Percentiles rank a stretch among this genome's conserved stretches.
These are phyloP conservation scores for Neopestalotiopsis sp. DNA, from an alignment of 2,329 filamentous ascomycete species.

Conservation along the genomic window DNA sequence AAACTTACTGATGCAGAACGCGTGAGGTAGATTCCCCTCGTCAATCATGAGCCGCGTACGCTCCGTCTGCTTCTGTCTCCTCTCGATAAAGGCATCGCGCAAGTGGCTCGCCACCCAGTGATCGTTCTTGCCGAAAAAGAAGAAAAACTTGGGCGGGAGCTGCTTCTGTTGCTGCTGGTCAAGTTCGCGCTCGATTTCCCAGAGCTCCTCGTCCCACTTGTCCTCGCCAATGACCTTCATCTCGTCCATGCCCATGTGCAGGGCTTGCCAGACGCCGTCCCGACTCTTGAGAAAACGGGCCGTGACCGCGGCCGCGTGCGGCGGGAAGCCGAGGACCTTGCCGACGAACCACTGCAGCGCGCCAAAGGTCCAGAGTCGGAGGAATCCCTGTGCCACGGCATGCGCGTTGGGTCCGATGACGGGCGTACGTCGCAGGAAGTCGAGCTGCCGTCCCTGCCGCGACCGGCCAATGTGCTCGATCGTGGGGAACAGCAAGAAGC, in stretches of 20 bases:
- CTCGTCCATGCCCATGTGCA: slow-evolving; percentile 66
- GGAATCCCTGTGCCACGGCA: slow-evolving; percentile 44
- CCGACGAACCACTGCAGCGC: slow-evolving; percentile 50
- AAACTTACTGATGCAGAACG: slow-evolving; percentile 62
- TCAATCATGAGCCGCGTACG: slow-evolving; percentile 59
- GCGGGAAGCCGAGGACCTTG: slow-evolving; percentile 52
- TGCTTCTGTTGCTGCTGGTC: slow-evolving; percentile 25
- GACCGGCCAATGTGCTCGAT: slow-evolving; percentile 73
- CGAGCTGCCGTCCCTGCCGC: slow-evolving; percentile 60
- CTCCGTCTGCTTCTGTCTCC: slow-evolving; percentile 40
- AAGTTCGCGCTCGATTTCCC: slow-evolving; percentile 50
- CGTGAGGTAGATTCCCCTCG: slow-evolving; percentile 61
- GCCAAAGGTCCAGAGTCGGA: slow-evolving; percentile 47
- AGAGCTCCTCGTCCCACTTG: slow-evolving; percentile 64
- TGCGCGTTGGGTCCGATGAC: slow-evolving; percentile 48
- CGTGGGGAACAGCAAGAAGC: slow-evolving; percentile 75
- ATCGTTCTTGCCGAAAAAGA: slow-evolving; percentile 65
- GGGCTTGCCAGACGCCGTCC: slow-evolving; percentile 64
- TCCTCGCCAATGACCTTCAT: slow-evolving; percentile 64
- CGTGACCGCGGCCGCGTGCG: slow-evolving; percentile 55
- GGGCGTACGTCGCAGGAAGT: slow-evolving; percentile 47
- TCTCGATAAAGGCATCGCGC: slow-evolving; percentile 60
- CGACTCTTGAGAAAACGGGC: slow-evolving; percentile 59
- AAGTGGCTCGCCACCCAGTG: slow-evolving; percentile 66
- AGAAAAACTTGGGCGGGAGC: slow-evolving; percentile 55